These are phyloP conservation scores for Acanthamoeba comandoni DNA, from an alignment of 208 protist genomes.

Conservation along the genomic window DNA sequence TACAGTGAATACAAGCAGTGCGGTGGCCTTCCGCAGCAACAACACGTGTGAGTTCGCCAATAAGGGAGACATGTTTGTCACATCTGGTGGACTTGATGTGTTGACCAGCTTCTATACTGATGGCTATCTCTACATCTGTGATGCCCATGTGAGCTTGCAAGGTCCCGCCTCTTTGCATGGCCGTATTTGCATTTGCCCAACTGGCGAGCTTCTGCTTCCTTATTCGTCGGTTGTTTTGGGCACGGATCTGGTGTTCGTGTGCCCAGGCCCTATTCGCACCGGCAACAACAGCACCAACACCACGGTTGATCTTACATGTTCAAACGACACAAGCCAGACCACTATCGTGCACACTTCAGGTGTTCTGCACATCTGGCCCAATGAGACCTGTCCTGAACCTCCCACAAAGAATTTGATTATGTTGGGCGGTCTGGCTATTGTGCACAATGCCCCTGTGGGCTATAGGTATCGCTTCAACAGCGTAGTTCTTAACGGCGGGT, in stretches of 20 bases:
- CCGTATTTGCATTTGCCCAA: conserved; percentile 49
- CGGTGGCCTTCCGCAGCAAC: conserved; percentile 15
- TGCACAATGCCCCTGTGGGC: conserved; percentile 19
- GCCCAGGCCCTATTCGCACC: conserved; percentile 2
- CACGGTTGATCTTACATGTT: conserved; percentile 22
- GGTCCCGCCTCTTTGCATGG: conserved; percentile 22
- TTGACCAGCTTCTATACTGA: conserved; percentile 22
- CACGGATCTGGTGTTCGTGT: conserved; percentile 20
- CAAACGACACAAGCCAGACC: conserved; percentile 49
- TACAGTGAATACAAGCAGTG: conserved; percentile 1
- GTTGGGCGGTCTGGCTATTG: conserved; percentile 44
- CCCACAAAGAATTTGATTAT: conserved; percentile 28
- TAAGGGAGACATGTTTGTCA: conserved; percentile 33
- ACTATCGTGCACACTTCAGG: conserved; percentile 52
- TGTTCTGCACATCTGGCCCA: conserved; percentile 70
- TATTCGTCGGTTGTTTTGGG: conserved; percentile 2
- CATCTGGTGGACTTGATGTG: conserved; percentile 54
- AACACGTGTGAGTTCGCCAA: conserved; percentile 28
- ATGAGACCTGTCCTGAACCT: conserved; percentile 28
- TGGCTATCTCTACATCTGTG: conserved; percentile 70
- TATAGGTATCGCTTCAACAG: conserved; percentile 70
- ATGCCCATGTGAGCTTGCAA: conserved; percentile 52
- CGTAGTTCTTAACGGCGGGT: conserved; percentile 49
- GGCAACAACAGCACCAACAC: conserved; percentile 11
- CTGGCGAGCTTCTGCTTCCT: conserved; percentile 5